Base-by-base conservation (phyloP, 1,284 basidiomycete genomes). In the Pyrrhoderma lamaoense region DNA sequence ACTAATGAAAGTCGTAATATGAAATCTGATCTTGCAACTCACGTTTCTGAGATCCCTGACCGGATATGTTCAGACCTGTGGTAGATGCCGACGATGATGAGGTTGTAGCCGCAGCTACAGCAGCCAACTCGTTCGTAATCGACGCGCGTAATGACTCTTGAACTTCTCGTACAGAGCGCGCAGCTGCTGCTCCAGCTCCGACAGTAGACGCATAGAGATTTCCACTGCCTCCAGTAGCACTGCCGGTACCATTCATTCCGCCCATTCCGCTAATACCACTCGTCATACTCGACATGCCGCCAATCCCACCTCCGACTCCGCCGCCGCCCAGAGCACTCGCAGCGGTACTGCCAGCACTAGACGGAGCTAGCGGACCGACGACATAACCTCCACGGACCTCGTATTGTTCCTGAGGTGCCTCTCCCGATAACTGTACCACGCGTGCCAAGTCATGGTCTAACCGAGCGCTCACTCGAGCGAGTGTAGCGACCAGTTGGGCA, bases 311-410 rank as follows among this genome's bases (percentile, higher is more conserved):
- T 11, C 27, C 11, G 27, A 5, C 11, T 5, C 27, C 11, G 7
- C 27, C 27, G 7, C 27, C 27, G 11, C n/a, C 35, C 19, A 21
- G 42, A 42, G 25, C 40, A 37, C 42, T 54, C 9, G 47, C 52
- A 38, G 44, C 51, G 14, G 48, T 19, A 5, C 45, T 45, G 18
- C 47, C 47, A 31, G 52, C 52, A n/a, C 49, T 18, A 7, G 53
- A 39, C 27, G 34, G 46, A n/a, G 54, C 50, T 14, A 52, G 34
- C 19, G 47, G 49, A 23, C 54, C 51, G 13, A 56, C 54, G 34
- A 56, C 54, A 23, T 56, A 56, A 4, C 54, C 54, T 16, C 51
- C 48, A 18, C 49, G 38, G 22, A 51, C 45, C 47, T 51, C 53
- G 36, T 42, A 45, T 16, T 55, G 53, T 44, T 46, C 49, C 40